These are phyloP conservation scores for Henningerozyma blattae DNA, from an alignment of 805 yeast species.

Conservation along the genomic window DNA sequence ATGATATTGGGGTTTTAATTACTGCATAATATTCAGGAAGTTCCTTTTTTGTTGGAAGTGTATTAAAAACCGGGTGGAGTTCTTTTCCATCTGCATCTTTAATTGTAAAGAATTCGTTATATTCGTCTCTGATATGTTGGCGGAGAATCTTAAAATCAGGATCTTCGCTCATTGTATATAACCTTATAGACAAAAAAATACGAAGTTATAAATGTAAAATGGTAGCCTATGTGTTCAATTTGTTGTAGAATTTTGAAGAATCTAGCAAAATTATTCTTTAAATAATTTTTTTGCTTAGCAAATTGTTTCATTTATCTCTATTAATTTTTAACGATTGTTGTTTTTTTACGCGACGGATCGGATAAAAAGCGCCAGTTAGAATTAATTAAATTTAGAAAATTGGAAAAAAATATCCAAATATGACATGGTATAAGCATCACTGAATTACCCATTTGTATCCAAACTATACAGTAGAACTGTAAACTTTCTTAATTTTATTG, in stretches of 20 bases:
- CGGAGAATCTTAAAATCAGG: background rate
- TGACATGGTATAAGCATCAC: too few species aligned
- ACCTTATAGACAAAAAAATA: too few species aligned
- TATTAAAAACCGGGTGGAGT: slow-evolving; percentile 20
- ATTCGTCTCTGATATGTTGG: slow-evolving; percentile 4
- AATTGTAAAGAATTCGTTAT: slow-evolving; percentile 11
- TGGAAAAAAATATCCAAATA: too few species aligned
- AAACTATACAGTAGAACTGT: too few species aligned
- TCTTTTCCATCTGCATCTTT: slow-evolving; percentile 20
- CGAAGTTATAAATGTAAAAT: too few species aligned
- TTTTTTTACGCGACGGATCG: background rate
- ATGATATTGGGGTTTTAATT: slow-evolving; percentile 67
- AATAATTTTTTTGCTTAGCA: too few species aligned
- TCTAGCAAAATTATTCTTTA: too few species aligned
- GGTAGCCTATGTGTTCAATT: too few species aligned
- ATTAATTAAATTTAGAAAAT: too few species aligned
- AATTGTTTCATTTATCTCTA: background rate
- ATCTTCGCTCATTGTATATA: background rate
- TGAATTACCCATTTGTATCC: too few species aligned
- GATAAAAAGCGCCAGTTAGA: background rate
- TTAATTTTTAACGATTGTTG: background rate
- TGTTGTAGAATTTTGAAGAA: too few species aligned
- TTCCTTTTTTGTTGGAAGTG: slow-evolving; percentile 54
- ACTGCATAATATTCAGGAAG: slow-evolving; percentile 68
- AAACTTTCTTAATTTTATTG: too few species aligned